phyloP scores from a whole-genome alignment of 1,284 basidiomycete genomes.

The Apiotrichum gamsii region DNA sequence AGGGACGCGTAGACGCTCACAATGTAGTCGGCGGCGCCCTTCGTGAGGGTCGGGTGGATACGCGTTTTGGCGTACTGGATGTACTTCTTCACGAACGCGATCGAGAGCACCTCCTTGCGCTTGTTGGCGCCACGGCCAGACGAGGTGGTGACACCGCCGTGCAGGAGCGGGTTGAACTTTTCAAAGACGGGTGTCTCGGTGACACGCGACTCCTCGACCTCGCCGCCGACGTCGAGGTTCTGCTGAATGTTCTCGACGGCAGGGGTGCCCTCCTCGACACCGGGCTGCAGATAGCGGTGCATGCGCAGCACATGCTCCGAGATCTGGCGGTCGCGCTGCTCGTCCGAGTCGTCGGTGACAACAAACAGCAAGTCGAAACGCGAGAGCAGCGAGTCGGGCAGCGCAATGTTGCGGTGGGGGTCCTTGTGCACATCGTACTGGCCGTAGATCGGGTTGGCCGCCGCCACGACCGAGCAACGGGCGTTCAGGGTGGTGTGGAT shows the following conservation, averaged over 20 bases:
- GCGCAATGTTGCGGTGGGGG: slow-evolving; percentile 96
- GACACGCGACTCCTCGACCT: slow-evolving; percentile 53
- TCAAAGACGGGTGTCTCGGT: slow-evolving; percentile 78
- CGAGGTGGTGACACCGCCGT: slow-evolving; percentile 67
- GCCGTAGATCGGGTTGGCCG: slow-evolving; percentile 98
- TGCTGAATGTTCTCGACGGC: slow-evolving; percentile 82
- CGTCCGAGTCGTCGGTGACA: slow-evolving; percentile 96
- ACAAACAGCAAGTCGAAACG: slow-evolving; percentile 99
- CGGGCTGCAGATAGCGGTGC: slow-evolving; percentile 94
- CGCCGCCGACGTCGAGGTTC: slow-evolving; percentile 72
- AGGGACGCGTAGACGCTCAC: slow-evolving; percentile 86
- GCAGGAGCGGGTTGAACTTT: slow-evolving; percentile 92
- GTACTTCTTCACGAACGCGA: slow-evolving; percentile 96
- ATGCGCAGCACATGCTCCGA: slow-evolving; percentile 97
- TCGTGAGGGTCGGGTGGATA: slow-evolving; percentile 75
- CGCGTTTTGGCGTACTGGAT: slow-evolving; percentile 95
- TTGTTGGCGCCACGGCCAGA: slow-evolving; percentile 56
- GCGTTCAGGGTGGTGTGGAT: slow-evolving; percentile 98
- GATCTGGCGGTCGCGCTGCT: slow-evolving; percentile 85
- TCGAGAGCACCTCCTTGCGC: slow-evolving; percentile 79
- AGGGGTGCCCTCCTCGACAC: slow-evolving; percentile 81
- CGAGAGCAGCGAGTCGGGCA: slow-evolving; percentile 95
- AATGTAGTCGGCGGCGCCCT: slow-evolving; percentile 91
- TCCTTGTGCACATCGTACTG: slow-evolving; percentile 99
- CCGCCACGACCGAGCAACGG: slow-evolving; percentile 93